A percentile compares a stretch with the other conserved stretches of the same genome.
phyloP scores from a whole-genome alignment of 2,329 filamentous ascomycete species.

The Emmonsiellopsis sp. region DNA sequence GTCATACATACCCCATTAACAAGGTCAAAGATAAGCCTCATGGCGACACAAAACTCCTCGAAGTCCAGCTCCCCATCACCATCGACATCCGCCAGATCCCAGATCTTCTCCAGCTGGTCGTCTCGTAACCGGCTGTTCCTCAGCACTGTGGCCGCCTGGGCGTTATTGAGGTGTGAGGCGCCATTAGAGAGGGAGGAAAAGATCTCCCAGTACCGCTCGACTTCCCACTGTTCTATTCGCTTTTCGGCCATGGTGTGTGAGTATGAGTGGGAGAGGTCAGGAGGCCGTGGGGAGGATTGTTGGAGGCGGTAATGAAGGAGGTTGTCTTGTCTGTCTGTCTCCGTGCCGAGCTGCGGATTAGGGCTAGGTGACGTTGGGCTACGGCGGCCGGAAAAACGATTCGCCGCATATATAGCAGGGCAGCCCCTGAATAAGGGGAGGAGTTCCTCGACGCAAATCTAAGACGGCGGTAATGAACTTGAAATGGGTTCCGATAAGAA shows the following conservation, averaged over 20 bases:
- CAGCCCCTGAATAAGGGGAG: too few relatives aligned
- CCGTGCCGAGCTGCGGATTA: too few relatives aligned
- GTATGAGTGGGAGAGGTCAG: background rate
- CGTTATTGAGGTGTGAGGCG: slow-evolving; percentile 56
- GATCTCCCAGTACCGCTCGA: slow-evolving; percentile 73
- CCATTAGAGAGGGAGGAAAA: slow-evolving; percentile 59
- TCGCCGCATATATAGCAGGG: too few relatives aligned
- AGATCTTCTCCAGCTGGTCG: slow-evolving; percentile 88
- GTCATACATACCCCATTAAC: slow-evolving; percentile 68
- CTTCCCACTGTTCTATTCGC: slow-evolving; percentile 62
- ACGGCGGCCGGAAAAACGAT: too few relatives aligned
- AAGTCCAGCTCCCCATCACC: slow-evolving; percentile 97
- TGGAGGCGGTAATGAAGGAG: background rate
- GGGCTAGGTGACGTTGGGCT: too few relatives aligned
- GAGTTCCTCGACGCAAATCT: too few relatives aligned
- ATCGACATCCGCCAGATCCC: slow-evolving; percentile 95
- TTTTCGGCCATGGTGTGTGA: slow-evolving; percentile 27
- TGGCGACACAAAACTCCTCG: slow-evolving; percentile 98
- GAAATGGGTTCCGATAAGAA: too few relatives aligned
- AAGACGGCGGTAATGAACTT: too few relatives aligned
- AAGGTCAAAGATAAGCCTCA: slow-evolving; percentile 95
- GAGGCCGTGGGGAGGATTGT: background rate
- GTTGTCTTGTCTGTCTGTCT: background rate
- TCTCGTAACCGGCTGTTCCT: slow-evolving; percentile 64
- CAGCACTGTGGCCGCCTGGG: slow-evolving; percentile 60